Percentiles rank a stretch among this genome's conserved stretches.
phyloP scores from a whole-genome alignment of 2,329 filamentous ascomycete genomes.

The Nigrospora osmanthi region DNA sequence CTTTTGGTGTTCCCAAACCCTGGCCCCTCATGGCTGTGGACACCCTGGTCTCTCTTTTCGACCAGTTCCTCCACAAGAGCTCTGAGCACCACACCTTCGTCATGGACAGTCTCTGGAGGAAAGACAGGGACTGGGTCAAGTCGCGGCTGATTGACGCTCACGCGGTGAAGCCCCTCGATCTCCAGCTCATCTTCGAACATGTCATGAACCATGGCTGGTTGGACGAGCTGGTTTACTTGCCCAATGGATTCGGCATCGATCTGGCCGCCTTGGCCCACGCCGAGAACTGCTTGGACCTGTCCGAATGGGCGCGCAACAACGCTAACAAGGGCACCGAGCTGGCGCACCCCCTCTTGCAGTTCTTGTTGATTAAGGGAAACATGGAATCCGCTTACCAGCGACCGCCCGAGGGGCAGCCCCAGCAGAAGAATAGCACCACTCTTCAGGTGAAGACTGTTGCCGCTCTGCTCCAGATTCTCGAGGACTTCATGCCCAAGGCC shows the following conservation, averaged over 20 bases:
- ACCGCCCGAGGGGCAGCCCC: constrained; percentile 51
- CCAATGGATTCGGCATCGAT: constrained; percentile 81
- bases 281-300: constrained; percentile 69
- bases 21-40: constrained; percentile 71
- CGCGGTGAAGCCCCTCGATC: constrained; percentile 58
- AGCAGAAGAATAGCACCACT: constrained; percentile 57
- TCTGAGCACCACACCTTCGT: constrained; percentile 79
- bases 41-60: constrained; percentile 69
- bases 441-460: constrained; percentile 82
- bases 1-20: constrained; percentile 68
- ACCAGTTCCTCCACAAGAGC: constrained; percentile 73
- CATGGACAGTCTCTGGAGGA: constrained; percentile 83
- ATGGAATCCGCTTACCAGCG: constrained; percentile 72
- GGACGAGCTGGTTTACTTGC: constrained; percentile 68
- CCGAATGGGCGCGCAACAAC: constrained; percentile 71
- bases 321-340: constrained; percentile 60
- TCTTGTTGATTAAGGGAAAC: constrained; percentile 76
- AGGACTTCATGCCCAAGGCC: constrained; percentile 56
- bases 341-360: constrained; percentile 65
- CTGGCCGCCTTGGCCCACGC: constrained; percentile 80
- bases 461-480: constrained; percentile 69
- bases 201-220: constrained; percentile 78
- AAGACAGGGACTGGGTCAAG: constrained; percentile 81
- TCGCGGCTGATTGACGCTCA: constrained; percentile 72
- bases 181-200: constrained; percentile 69